Evolutionary conservation across 495 filamentous ascomycete species (phyloP).

Genomic region (Penicillium cataractarum): DNA sequence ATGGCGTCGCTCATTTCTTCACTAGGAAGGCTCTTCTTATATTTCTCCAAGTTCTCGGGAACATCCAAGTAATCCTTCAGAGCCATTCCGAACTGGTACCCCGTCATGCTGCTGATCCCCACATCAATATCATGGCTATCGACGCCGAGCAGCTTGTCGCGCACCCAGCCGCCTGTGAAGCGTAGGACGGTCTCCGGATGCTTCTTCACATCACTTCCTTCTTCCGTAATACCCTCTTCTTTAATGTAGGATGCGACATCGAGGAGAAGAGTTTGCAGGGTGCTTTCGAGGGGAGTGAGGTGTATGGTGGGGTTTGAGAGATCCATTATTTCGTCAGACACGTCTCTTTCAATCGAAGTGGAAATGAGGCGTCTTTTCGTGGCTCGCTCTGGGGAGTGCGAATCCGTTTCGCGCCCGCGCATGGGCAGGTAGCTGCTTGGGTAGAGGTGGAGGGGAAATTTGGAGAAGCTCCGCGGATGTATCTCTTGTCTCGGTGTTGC

Average conservation of each 20-base stretch:
- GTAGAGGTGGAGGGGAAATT: slow-evolving; percentile 12
- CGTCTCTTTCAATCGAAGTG: slow-evolving; percentile 18
- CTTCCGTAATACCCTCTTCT: slow-evolving; percentile 47
- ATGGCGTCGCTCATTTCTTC: slow-evolving; percentile 43
- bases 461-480: slow-evolving; percentile 18
- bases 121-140: slow-evolving; percentile 91
- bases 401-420: slow-evolving; percentile 28
- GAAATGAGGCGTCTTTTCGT: slow-evolving; percentile 43
- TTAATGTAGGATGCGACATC: slow-evolving; percentile 74
- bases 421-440: slow-evolving; percentile 32
- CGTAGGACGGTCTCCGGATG: slow-evolving; percentile 57
- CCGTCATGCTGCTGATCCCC: slow-evolving; percentile 93
- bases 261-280: slow-evolving; percentile 70
- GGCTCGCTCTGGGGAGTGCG: slow-evolving; percentile 29
- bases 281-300: slow-evolving; percentile 68
- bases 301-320: slow-evolving; percentile 47
- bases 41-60: slow-evolving; percentile 58
- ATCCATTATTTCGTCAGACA: slow-evolving; percentile 26
- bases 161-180: slow-evolving; percentile 98
- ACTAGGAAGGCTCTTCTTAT: slow-evolving; percentile 37
- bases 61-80: slow-evolving; percentile 62
- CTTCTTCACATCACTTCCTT: slow-evolving; percentile 29
- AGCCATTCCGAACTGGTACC: slow-evolving; percentile 74
- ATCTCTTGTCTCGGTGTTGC: slow-evolving; percentile 14
- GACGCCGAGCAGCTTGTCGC: slow-evolving; percentile 87